Conservation (phyloP, 306 rosid genomes). For the Lotus japonicus region DNA sequence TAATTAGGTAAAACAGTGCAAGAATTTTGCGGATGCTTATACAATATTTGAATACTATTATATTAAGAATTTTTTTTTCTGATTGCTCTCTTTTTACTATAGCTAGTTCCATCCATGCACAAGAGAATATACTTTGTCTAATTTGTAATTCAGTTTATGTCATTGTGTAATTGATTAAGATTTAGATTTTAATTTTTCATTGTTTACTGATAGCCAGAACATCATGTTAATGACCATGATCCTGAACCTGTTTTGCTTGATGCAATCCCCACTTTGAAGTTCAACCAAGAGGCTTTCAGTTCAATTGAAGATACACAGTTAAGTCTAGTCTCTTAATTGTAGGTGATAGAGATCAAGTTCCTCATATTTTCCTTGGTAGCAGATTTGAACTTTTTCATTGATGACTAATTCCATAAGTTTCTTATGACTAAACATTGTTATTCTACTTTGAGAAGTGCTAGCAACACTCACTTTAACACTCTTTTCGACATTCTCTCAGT, state of each 20-base stretch:
- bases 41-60: too few relatives aligned
- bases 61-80: too few relatives aligned
- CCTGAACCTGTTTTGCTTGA: conserved; percentile 73
- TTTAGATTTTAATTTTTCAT: conserved; percentile 37
- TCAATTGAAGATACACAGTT: conserved; percentile 76
- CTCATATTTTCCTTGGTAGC: not conserved
- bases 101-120: too few relatives aligned
- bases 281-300: conserved; percentile 72
- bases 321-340: conserved; percentile 34
- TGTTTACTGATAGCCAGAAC: conserved; percentile 82
- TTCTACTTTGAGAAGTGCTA: too few relatives aligned
- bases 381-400: not conserved
- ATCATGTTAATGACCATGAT: conserved; percentile 53
- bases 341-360: not conserved
- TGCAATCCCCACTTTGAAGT: conserved; percentile 91
- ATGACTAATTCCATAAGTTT: not conserved
- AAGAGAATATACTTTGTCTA: not conserved
- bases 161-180: not conserved
- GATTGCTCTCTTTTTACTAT: too few relatives aligned
- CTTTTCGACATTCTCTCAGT: too few relatives aligned
- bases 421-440: not conserved
- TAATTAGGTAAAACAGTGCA: too few relatives aligned
- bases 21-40: too few relatives aligned
- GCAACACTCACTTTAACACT: too few relatives aligned
- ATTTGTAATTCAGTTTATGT: not conserved